These are phyloP conservation scores for Mycena filopes DNA, from an alignment of 768 basidiomycete species.

Conservation along the genomic window DNA sequence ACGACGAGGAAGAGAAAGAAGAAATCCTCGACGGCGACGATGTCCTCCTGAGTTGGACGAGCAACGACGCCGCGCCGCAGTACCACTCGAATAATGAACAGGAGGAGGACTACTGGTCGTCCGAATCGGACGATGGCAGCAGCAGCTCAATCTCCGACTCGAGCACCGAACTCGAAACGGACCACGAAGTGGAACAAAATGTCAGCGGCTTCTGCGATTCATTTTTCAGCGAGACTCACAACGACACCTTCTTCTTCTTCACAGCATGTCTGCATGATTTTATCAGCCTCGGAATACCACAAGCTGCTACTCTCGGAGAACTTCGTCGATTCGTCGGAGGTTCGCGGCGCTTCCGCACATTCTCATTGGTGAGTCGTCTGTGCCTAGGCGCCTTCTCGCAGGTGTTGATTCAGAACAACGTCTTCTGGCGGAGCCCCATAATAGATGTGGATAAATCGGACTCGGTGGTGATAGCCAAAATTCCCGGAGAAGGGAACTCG, in stretches of 20 bases:
- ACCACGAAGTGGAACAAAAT: background rate
- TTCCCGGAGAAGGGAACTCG: background rate
- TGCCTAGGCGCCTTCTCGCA: background rate
- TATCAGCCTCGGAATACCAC: conserved; percentile 2
- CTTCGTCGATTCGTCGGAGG: conserved; percentile 21
- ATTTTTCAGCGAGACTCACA: background rate
- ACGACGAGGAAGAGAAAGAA: background rate
- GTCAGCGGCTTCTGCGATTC: background rate
- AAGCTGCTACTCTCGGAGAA: conserved; percentile 6
- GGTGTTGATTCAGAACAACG: conserved; percentile 10
- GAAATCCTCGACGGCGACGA: conserved; percentile 16
- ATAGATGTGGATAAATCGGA: conserved; percentile 8
- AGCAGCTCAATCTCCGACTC: conserved; percentile 20
- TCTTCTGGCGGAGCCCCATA: background rate
- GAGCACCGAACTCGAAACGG: conserved; percentile 16
- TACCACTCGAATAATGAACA: no score
- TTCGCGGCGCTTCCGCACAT: background rate
- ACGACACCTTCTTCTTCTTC: background rate
- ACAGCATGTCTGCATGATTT: conserved; percentile 5
- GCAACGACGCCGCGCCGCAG: no score
- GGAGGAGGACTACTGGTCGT: conserved; percentile 24
- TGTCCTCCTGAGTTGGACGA: conserved; percentile 5
- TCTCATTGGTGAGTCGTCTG: conserved; percentile 14
- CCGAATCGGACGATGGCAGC: conserved; percentile 14
- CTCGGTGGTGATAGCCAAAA: background rate